Evolutionary conservation across 495 filamentous ascomycete genomes (phyloP).

Genomic region (Mytilinidion resinicola): DNA sequence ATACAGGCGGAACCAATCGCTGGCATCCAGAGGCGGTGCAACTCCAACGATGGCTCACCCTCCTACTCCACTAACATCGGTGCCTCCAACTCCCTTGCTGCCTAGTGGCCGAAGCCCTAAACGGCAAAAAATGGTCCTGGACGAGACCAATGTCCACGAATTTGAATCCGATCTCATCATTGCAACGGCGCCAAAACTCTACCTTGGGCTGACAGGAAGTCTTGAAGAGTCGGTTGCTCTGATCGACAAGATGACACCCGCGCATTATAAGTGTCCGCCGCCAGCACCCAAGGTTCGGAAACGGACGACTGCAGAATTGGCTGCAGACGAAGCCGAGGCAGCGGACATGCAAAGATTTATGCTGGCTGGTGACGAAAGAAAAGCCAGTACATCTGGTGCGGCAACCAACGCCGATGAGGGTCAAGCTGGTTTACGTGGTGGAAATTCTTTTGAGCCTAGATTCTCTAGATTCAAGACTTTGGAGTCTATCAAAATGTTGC

Average conservation of each 20-base stretch:
- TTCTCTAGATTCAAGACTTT: constrained; percentile 90
- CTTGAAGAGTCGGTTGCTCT: constrained; percentile 60
- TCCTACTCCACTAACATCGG: constrained; percentile 56
- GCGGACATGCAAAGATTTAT: constrained; percentile 85
- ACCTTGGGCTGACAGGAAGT: constrained; percentile 65
- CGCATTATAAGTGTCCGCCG: constrained; percentile 64
- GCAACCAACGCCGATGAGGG: constrained; percentile 64
- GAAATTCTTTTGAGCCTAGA: constrained; percentile 67
- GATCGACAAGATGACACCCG: constrained; percentile 63
- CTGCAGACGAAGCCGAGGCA: constrained; percentile 83
- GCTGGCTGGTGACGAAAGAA: constrained; percentile 85
- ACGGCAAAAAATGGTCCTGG: constrained; percentile 66
- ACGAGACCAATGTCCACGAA: constrained; percentile 60
- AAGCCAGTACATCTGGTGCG: constrained; percentile 53
- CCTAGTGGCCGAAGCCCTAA: constrained; percentile 52
- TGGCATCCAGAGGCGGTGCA: constrained; percentile 37
- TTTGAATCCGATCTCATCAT: constrained; percentile 67
- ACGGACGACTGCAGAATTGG: constrained; percentile 87
- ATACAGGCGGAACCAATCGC: constrained; percentile 28
- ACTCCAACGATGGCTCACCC: constrained; percentile 52
- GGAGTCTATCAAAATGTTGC: constrained; percentile 71
- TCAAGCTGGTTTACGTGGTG: constrained; percentile 41
- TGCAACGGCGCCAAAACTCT: constrained; percentile 64
- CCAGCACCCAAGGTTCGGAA: constrained; percentile 86
- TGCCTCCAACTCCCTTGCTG: constrained; percentile 53